Conservation (phyloP, 139 green algal species). For the Picochlorum sp. region DNA sequence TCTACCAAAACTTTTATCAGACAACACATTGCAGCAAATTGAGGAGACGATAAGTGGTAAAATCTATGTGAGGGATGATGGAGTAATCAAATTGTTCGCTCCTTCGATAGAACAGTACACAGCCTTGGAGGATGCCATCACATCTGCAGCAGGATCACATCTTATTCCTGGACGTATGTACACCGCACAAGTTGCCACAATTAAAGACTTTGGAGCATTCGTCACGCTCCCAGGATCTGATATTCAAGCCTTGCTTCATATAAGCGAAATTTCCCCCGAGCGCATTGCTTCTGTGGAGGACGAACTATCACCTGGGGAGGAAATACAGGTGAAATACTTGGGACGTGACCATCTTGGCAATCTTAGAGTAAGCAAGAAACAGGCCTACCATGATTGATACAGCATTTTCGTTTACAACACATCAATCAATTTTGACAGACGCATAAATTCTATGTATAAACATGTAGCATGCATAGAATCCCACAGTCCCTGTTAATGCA, state of each 20-base stretch:
- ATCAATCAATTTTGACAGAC: conserved; percentile 91
- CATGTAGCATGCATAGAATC: conserved; percentile 85
- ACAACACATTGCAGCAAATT: no score
- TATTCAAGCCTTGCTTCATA: conserved; percentile 44
- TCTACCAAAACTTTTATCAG: no score
- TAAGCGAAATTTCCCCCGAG: conserved; percentile 34
- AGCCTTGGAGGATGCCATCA: conserved; percentile 17
- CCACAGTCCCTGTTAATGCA: conserved; percentile 79
- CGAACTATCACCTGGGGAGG: conserved; percentile 31
- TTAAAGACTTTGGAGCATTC: conserved; percentile 19
- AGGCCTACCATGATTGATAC: conserved; percentile 20
- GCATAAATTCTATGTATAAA: conserved; percentile 88
- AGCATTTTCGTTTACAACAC: neutral
- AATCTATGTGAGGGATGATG: conserved; percentile 23
- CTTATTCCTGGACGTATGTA: conserved; percentile 28
- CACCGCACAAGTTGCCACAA: neutral
- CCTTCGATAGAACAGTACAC: conserved; percentile 20
- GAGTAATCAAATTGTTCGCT: conserved; percentile 35
- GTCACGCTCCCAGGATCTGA: conserved; percentile 8
- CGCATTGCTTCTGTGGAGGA: conserved; percentile 33
- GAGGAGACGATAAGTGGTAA: neutral
- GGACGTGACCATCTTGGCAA: conserved; percentile 33
- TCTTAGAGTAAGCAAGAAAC: conserved; percentile 34
- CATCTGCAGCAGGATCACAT: conserved; percentile 24
- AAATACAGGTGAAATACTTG: conserved; percentile 43